phyloP scores from a whole-genome alignment of 2,329 filamentous ascomycete species.

The Apiospora sp. region DNA sequence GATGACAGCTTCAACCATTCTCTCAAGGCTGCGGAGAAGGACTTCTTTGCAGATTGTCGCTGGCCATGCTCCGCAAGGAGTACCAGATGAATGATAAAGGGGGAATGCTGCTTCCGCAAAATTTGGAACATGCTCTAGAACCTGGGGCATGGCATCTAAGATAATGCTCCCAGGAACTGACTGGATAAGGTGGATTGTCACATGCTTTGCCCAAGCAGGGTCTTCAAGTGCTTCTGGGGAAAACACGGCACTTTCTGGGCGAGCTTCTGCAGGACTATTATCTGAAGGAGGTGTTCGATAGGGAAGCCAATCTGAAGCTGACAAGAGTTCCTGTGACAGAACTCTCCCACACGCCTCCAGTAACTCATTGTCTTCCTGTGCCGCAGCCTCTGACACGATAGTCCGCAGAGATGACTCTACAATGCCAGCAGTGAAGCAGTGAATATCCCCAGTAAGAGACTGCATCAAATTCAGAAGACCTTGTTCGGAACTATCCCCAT shows the following conservation, averaged over 20 bases:
- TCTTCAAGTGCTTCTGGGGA: conserved; percentile 51
- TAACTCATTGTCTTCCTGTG: conserved; percentile 56
- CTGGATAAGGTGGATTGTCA: conserved; percentile 69
- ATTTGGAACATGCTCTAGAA: conserved; percentile 70
- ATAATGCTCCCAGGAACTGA: conserved; percentile 70
- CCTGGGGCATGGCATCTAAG: conserved; percentile 70
- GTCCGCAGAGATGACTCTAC: conserved; percentile 67
- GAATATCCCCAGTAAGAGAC: conserved; percentile 65
- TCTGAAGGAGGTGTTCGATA: conserved; percentile 66
- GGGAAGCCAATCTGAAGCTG: conserved; percentile 64
- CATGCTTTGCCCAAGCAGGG: conserved; percentile 65
- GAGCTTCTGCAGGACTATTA: conserved; percentile 37
- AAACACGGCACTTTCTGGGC: conserved; percentile 45
- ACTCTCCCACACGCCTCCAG: conserved; percentile 59
- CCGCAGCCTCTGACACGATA: conserved; percentile 62
- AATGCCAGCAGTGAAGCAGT: conserved; percentile 63
- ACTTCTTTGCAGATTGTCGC: conserved; percentile 64
- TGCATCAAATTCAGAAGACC: conserved; percentile 69
- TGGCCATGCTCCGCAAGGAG: conserved; percentile 73
- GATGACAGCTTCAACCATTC: conserved; percentile 66
- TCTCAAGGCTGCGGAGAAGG: conserved; percentile 71
- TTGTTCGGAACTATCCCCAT: conserved; percentile 65
- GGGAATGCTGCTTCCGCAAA: conserved; percentile 81
- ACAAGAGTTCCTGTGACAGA: conserved; percentile 59
- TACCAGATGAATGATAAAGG: conserved; percentile 85